A percentile compares a stretch with the other conserved stretches of the same genome.
Conservation (phyloP, 805 yeast genomes). For the Pichia nanzhaoensis region DNA sequence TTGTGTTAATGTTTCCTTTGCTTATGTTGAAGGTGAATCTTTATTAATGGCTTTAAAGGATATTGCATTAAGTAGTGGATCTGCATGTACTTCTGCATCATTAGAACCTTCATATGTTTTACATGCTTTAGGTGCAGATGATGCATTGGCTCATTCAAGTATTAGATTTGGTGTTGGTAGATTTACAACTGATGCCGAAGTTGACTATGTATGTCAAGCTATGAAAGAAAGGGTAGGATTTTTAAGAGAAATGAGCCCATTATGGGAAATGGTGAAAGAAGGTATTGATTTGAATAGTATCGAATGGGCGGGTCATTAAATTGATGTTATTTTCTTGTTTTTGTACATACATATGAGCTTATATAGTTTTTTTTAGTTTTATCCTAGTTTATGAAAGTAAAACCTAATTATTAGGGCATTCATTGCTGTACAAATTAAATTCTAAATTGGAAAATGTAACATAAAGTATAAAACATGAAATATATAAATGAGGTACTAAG, state of each 20-base stretch:
- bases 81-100: constrained; percentile 98
- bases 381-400: too few species aligned
- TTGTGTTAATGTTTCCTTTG: constrained; percentile 94
- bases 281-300: constrained; percentile 91
- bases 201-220: constrained; percentile 88
- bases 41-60: constrained; percentile 95
- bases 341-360: too few species aligned
- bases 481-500: too few species aligned
- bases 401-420: too few species aligned
- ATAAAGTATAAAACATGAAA: too few species aligned
- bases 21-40: constrained; percentile 97
- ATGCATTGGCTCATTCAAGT: constrained; percentile 96
- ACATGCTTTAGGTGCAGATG: constrained; percentile 96
- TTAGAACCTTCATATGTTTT: constrained; percentile 95
- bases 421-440: too few species aligned
- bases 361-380: too few species aligned
- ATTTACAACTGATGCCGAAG: constrained; percentile 93
- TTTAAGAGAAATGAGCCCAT: constrained; percentile 85
- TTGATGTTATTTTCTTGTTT: too few species aligned
- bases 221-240: constrained; percentile 84
- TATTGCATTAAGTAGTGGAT: constrained; percentile 91
- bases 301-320: constrained; percentile 94
- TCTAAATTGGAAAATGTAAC: too few species aligned
- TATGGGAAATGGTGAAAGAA: constrained; percentile 99
- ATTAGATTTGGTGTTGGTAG: constrained; percentile 96